Evolutionary conservation across 2,329 filamentous ascomycete genomes (phyloP).

Genomic region (Hansfordia pulvinata): DNA sequence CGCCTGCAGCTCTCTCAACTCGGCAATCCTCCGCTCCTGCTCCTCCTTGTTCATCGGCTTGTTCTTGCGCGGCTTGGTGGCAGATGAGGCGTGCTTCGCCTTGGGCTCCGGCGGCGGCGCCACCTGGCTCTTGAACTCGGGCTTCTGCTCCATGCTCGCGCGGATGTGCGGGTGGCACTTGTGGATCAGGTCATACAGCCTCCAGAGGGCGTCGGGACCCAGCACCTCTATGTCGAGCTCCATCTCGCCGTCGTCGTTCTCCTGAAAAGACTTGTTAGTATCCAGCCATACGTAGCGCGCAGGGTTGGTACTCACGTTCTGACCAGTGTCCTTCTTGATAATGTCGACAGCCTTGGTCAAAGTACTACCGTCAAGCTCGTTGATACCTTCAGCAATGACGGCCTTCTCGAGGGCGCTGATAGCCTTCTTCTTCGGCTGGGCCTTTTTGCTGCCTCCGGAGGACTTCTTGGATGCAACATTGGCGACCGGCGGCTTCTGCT

Average conservation of each 20-base stretch:
- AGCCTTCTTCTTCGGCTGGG: constrained; percentile 36
- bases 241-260: constrained; percentile 45
- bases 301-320: constrained; percentile 42
- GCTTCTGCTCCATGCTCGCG: constrained; percentile 18
- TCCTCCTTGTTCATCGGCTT: constrained; percentile 65
- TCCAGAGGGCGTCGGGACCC: constrained; percentile 38
- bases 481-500: too few relatives aligned
- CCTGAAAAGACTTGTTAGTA: constrained; percentile 20
- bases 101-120: constrained; percentile 11
- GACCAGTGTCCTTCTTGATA: constrained; percentile 76
- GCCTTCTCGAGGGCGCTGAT: constrained; percentile 77
- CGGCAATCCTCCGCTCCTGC: constrained; percentile 53
- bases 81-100: constrained; percentile 12
- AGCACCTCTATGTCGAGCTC: constrained; percentile 47
- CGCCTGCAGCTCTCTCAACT: constrained; percentile 47
- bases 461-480: too few relatives aligned
- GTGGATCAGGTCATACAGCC: constrained; percentile 29
- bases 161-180: constrained; percentile 23
- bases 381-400: constrained; percentile 76
- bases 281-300: constrained; percentile 1
- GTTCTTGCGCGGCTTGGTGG: constrained; percentile 53
- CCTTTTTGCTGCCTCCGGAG: constrained; percentile 27
- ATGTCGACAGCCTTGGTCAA: constrained; percentile 75
- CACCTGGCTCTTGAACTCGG: constrained; percentile 12
- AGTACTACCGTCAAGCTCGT: constrained; percentile 63